A percentile compares a stretch with the other conserved stretches of the same genome.
These are phyloP conservation scores for Acidiella bohemica DNA, from an alignment of 495 filamentous ascomycete genomes.

Conservation along the genomic window DNA sequence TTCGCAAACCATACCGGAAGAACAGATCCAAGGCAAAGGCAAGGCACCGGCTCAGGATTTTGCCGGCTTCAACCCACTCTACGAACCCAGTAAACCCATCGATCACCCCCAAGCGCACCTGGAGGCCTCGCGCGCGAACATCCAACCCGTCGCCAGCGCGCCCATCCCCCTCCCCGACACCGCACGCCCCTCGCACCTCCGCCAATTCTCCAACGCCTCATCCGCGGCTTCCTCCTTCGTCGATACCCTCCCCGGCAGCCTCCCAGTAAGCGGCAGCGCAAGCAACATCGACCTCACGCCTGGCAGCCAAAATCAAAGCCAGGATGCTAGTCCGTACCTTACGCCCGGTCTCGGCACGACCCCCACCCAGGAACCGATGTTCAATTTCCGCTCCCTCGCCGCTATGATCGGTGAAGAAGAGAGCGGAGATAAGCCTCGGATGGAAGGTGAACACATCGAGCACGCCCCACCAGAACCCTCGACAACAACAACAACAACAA, in stretches of 20 bases:
- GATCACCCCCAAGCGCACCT: constrained; percentile 25
- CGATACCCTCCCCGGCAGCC: constrained; percentile 44
- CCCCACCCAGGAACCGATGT: constrained; percentile 57
- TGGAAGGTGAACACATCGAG: constrained; percentile 23
- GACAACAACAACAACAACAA: too few species aligned
- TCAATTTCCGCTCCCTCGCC: constrained; percentile 81
- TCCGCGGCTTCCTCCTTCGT: constrained; percentile 63
- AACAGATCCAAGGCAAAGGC: constrained; percentile 49
- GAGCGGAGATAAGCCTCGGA: constrained; percentile 25
- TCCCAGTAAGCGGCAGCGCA: constrained; percentile 30
- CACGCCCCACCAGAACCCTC: background rate
- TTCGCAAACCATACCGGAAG: constrained; percentile 11
- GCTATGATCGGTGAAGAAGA: constrained; percentile 68
- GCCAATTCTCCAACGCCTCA: constrained; percentile 71
- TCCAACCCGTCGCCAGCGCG: constrained; percentile 23
- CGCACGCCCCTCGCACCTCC: constrained; percentile 48
- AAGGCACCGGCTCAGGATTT: constrained; percentile 59
- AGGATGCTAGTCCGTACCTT: constrained; percentile 4
- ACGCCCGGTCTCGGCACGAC: constrained; percentile 15
- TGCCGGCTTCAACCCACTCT: constrained; percentile 24
- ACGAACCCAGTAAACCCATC: constrained; percentile 21
- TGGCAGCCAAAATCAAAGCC: too few species aligned
- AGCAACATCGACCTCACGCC: constrained; percentile 17
- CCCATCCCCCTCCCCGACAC: constrained; percentile 26
- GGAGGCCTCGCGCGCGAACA: constrained; percentile 21